These are phyloP conservation scores for Hypoxylon sp. DNA, from an alignment of 2,329 filamentous ascomycete genomes.

Conservation along the genomic window DNA sequence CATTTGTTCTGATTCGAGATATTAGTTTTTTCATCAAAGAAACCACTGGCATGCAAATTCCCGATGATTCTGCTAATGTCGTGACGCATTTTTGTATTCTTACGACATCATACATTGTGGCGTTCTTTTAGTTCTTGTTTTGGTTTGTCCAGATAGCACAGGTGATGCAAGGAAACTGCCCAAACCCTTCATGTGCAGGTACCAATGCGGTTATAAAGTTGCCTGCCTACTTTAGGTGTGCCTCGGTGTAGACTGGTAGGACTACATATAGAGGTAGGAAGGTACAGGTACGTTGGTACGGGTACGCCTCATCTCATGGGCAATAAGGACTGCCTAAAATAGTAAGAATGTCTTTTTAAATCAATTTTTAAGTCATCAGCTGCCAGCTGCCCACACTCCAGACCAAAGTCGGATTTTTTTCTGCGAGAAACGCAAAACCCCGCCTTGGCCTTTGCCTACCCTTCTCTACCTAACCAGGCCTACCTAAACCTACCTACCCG, in stretches of 20 bases:
- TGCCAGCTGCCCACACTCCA: conserved; percentile 31
- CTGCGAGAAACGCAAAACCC: conserved; percentile 33
- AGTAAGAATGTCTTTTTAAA: conserved; percentile 18
- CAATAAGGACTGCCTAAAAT: conserved; percentile 20
- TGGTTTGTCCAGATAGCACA: conserved; percentile 3
- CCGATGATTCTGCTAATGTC: conserved; percentile 25
- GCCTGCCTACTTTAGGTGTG: neutral
- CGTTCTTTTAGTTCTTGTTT: conserved; percentile 16
- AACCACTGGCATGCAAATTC: conserved; percentile 16
- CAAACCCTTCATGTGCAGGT: conserved; percentile 22
- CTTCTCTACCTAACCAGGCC: conserved; percentile 32
- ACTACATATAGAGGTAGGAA: neutral
- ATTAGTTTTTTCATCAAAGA: conserved; percentile 5
- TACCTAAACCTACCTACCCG: conserved; percentile 4
- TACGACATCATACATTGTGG: conserved; percentile 34
- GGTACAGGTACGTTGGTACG: conserved; percentile 18
- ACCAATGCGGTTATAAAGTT: conserved; percentile 8
- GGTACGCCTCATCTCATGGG: conserved; percentile 2
- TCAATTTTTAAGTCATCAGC: conserved; percentile 6
- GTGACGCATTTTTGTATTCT: conserved; percentile 37
- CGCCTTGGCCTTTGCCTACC: conserved; percentile 36
- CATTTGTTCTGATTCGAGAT: conserved; percentile 17
- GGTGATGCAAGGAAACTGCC: conserved; percentile 20
- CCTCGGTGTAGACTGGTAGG: neutral
- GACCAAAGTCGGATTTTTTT: conserved; percentile 19